Evolutionary conservation across 495 filamentous ascomycete species (phyloP).

Genomic region (Halenospora varia): DNA sequence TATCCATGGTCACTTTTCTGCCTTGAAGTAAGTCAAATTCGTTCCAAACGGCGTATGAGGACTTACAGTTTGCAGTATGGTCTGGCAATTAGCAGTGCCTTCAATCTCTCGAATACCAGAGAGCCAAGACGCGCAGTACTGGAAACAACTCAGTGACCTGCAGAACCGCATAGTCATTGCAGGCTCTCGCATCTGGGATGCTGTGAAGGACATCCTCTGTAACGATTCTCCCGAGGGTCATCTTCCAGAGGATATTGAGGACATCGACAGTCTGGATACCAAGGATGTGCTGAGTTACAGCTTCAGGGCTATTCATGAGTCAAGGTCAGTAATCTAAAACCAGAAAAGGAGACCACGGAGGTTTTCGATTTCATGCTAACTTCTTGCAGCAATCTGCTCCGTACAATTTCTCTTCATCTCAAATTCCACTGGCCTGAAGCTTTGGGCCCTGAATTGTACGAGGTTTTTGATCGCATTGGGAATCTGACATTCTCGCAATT

Average conservation of each 20-base stretch:
- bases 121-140: background rate
- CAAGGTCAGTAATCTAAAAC: slow-evolving; percentile 53
- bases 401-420: slow-evolving; percentile 45
- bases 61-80: too few species aligned
- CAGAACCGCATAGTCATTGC: slow-evolving; percentile 53
- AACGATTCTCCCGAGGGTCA: slow-evolving; percentile 90
- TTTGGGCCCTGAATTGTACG: slow-evolving; percentile 34
- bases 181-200: slow-evolving; percentile 65
- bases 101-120: background rate
- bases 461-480: slow-evolving; percentile 55
- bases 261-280: slow-evolving; percentile 62
- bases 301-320: slow-evolving; percentile 88
- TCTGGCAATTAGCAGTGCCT: too few species aligned
- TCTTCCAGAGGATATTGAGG: slow-evolving; percentile 67
- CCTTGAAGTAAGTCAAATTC: slow-evolving; percentile 46
- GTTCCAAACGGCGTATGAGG: background rate
- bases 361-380: background rate
- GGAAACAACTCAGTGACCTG: slow-evolving; percentile 20
- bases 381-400: slow-evolving; percentile 48
- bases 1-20: slow-evolving; percentile 66
- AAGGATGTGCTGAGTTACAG: slow-evolving; percentile 90
- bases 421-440: slow-evolving; percentile 23
- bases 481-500: slow-evolving; percentile 74
- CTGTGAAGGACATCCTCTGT: slow-evolving; percentile 73
- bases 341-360: background rate